Conservation (phyloP, 2,329 filamentous ascomycete species). For the Paecilomyces sp. region DNA sequence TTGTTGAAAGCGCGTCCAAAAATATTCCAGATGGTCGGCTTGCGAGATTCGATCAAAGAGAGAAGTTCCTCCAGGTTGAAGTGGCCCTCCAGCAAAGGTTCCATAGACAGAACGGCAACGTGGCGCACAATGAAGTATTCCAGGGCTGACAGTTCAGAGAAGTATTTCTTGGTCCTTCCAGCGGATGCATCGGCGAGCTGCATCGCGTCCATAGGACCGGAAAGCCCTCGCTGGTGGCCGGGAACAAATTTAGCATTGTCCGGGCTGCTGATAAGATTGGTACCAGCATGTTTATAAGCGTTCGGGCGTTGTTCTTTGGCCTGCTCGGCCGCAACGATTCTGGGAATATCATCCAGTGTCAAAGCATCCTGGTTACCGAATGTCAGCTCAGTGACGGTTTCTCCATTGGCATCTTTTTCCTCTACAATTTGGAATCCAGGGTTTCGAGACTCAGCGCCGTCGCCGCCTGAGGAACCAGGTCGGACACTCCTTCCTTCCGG, state of each 20-base stretch:
- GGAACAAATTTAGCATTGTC: constrained; percentile 59
- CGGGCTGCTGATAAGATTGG: constrained; percentile 55
- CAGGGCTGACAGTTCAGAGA: constrained; percentile 87
- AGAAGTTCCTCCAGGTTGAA: constrained; percentile 93
- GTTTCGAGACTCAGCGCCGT: constrained; percentile 45
- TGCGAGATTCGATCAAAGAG: constrained; percentile 84
- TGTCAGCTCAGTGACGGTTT: constrained; percentile 68
- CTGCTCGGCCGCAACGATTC: constrained; percentile 92
- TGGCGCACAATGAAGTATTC: constrained; percentile 98
- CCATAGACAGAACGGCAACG: constrained; percentile 89
- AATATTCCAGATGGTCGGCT: constrained; percentile 96
- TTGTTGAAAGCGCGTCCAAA: constrained; percentile 95
- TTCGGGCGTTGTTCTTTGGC: constrained; percentile 82
- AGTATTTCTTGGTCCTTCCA: constrained; percentile 68
- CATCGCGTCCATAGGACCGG: constrained; percentile 44
- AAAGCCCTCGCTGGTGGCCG: constrained; percentile 62
- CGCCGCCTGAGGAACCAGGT: constrained; percentile 64
- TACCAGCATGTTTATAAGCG: constrained; percentile 67
- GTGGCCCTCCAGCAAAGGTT: constrained; percentile 79
- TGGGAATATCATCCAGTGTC: constrained; percentile 90
- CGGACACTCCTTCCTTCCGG: constrained; percentile 62
- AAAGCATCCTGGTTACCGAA: constrained; percentile 87
- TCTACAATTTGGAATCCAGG: constrained; percentile 71
- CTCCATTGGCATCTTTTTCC: constrained; percentile 62
- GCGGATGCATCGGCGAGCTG: constrained; percentile 46